These are phyloP conservation scores for Zelonia costaricensis DNA, from an alignment of 208 protist species.

Conservation along the genomic window DNA sequence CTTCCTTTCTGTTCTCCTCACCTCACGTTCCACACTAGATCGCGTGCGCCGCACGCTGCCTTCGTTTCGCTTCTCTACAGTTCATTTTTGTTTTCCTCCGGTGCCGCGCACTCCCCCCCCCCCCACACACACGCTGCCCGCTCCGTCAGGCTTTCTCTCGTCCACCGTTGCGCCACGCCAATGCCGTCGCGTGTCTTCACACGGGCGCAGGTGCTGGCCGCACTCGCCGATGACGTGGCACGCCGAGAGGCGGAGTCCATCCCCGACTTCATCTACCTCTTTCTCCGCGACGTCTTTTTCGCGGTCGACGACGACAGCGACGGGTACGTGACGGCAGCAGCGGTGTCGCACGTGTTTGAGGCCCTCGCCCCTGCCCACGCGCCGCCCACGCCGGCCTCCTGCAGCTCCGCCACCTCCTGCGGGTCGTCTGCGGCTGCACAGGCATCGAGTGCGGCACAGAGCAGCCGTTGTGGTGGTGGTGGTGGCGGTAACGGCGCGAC, in stretches of 20 bases:
- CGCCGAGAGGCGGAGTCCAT: constrained; percentile 25
- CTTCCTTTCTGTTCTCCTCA: too few relatives aligned
- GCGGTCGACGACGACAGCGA: constrained; percentile 25
- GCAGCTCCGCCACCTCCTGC: not conserved
- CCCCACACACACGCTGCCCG: too few relatives aligned
- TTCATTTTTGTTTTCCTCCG: not conserved
- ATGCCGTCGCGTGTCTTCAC: constrained; percentile 30
- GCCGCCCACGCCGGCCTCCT: not conserved
- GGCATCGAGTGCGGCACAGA: too few relatives aligned
- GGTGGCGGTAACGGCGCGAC: too few relatives aligned
- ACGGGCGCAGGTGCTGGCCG: constrained; percentile 9
- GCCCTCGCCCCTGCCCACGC: constrained; percentile 1
- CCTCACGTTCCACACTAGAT: too few relatives aligned
- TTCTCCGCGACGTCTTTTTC: constrained; percentile 33
- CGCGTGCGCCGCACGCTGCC: too few relatives aligned
- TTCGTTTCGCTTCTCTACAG: too few relatives aligned
- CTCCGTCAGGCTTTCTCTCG: constrained; percentile 4
- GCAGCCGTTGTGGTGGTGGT: too few relatives aligned
- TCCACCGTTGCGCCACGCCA: too few relatives aligned
- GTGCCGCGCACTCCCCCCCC: too few relatives aligned
- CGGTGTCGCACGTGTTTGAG: constrained; percentile 3
- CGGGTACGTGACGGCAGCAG: constrained; percentile 24
- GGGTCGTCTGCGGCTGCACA: not conserved
- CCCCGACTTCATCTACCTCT: constrained; percentile 33
- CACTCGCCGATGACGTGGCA: constrained; percentile 23